Evolutionary conservation across 1,139 yeast genomes (phyloP), one percentile per base, ranked within the genome.

Genomic region (Saccharomyces hybrid): DNA sequence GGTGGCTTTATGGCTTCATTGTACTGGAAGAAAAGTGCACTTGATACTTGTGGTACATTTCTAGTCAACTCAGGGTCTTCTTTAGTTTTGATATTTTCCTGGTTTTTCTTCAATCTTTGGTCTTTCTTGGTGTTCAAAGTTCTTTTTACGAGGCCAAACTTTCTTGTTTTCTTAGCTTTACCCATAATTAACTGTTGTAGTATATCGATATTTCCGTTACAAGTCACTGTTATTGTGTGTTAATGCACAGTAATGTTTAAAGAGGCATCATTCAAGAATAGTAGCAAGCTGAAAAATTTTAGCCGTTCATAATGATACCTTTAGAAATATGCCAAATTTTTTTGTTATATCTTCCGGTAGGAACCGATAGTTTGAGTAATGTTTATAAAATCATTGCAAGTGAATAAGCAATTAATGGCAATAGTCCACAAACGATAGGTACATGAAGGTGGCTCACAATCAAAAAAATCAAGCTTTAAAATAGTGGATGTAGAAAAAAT

Each of bases 1-100:
- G 99, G 99, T 26, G 99, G 99, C 70, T 87, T 89, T 61, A 93
- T 88, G 34, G 98, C 89, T 70, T 84, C 86, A 69, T 93, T 93
- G 71, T 84, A 93, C 70, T 93, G 97, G 77, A 95, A 93, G 72
- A 93, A 93, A 51, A 93, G 79, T 0, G 99, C 95, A 56, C 97
- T 88, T 1, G 97, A 89, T 1, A 93, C 97, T 72, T 93, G 99
- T 2, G 99, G 99, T n/a, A 91, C 82, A 44, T 83, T 84, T 68
- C 82, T 82, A 6, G 95, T 86, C 50, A 91, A 75, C 70, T 91
- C 97, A 38, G 89, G 86, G 63, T 90, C 96, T 52, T 80, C 81
- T 68, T 57, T 75, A 59, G 61, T 64, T 53, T 64, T 54, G 54
- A 64, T 57, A 59, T 70, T 61, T 20, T 53, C 64, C 51, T 59